phyloP scores from a whole-genome alignment of 2,329 filamentous ascomycete species.

The Rutstroemia sp. region DNA sequence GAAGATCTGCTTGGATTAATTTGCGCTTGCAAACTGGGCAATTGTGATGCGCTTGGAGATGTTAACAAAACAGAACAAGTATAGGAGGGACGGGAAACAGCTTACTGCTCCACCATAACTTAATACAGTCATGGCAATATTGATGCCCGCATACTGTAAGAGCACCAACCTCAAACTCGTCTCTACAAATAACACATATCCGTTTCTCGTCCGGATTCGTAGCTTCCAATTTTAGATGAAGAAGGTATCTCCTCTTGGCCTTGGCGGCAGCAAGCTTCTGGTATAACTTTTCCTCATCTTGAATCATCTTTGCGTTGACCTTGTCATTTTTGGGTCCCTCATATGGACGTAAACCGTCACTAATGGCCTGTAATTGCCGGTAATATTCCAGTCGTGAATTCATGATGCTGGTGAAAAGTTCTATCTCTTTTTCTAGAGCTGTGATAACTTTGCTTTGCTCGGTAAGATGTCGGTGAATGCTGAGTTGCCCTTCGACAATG shows the following conservation, averaged over 20 bases:
- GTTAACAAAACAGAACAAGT: background rate
- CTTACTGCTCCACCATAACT: constrained; percentile 55
- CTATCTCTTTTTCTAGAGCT: constrained; percentile 60
- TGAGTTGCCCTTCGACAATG: constrained; percentile 58
- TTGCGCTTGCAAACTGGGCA: constrained; percentile 62
- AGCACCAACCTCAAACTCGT: constrained; percentile 67
- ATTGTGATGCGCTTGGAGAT: constrained; percentile 6
- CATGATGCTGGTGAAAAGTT: constrained; percentile 70
- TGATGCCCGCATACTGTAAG: constrained; percentile 86
- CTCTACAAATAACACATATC: constrained; percentile 82
- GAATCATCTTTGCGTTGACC: constrained; percentile 38
- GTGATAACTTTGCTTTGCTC: constrained; percentile 43
- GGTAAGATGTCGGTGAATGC: constrained; percentile 44
- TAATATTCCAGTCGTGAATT: constrained; percentile 87
- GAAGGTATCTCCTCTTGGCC: constrained; percentile 69
- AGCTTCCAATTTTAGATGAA: constrained; percentile 29
- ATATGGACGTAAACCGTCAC: constrained; percentile 73
- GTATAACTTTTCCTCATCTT: constrained; percentile 50
- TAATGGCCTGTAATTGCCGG: constrained; percentile 82
- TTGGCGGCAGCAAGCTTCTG: constrained; percentile 54
- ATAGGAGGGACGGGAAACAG: background rate
- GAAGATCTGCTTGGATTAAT: constrained; percentile 61
- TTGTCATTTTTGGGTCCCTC: constrained; percentile 41
- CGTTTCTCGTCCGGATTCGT: constrained; percentile 55
- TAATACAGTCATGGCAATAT: constrained; percentile 85